Percentiles rank a stretch among this genome's conserved stretches.
Evolutionary conservation across 2,329 filamentous ascomycete species (phyloP).

Genomic region (Nemania sp.): DNA sequence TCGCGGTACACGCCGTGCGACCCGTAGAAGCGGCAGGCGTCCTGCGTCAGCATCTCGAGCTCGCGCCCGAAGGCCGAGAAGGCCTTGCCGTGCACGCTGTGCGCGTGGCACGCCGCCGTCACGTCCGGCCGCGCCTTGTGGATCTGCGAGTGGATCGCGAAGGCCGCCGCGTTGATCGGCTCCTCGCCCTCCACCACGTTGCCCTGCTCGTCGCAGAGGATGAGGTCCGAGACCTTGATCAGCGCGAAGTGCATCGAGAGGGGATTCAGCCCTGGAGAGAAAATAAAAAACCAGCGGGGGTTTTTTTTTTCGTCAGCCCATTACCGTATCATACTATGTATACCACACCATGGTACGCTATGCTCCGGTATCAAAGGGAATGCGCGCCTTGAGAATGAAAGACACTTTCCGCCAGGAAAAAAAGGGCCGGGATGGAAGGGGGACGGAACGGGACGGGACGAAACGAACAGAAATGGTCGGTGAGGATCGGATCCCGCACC

Average conservation of each 20-base stretch:
- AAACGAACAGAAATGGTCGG: conserved; percentile 60
- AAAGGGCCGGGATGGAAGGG: too few relatives aligned
- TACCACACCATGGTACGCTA: too few relatives aligned
- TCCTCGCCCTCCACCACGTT: conserved; percentile 61
- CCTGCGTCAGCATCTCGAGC: conserved; percentile 66
- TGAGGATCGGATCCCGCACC: conserved; percentile 63
- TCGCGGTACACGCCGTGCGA: conserved; percentile 62
- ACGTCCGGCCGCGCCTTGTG: conserved; percentile 63
- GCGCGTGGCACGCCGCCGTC: conserved; percentile 63
- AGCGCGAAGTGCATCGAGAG: conserved; percentile 63
- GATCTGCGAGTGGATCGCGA: conserved; percentile 64
- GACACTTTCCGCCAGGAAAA: too few relatives aligned
- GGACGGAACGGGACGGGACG: not conserved
- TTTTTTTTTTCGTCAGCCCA: too few relatives aligned
- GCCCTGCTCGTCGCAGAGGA: conserved; percentile 61
- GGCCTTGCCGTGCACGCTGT: conserved; percentile 62
- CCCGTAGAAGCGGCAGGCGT: conserved; percentile 61
- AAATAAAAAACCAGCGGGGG: too few relatives aligned
- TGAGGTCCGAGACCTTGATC: conserved; percentile 63
- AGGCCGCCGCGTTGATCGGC: conserved; percentile 62
- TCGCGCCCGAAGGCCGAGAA: conserved; percentile 61
- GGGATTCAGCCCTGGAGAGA: conserved; percentile 35
- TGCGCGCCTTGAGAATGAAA: too few relatives aligned
- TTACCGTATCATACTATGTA: too few relatives aligned
- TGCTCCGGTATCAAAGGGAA: too few relatives aligned